These are phyloP conservation scores for Ophiostoma quercus DNA, from an alignment of 2,329 filamentous ascomycete genomes.

Conservation along the genomic window DNA sequence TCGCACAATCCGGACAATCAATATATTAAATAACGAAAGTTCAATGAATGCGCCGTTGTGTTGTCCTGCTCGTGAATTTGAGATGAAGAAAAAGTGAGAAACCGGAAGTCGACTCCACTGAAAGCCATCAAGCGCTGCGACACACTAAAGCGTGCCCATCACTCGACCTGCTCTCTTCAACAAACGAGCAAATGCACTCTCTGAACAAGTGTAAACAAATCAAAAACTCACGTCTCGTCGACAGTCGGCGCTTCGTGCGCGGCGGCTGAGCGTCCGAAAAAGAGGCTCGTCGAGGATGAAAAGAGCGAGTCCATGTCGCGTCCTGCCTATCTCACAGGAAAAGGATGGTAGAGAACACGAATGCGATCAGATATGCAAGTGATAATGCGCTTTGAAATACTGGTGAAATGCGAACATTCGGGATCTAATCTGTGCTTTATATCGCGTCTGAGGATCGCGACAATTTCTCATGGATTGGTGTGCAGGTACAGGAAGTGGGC, in stretches of 20 bases:
- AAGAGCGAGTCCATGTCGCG: constrained; percentile 21
- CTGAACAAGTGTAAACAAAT: background rate
- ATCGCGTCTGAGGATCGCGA: background rate
- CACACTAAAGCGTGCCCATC: background rate
- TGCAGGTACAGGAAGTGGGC: background rate
- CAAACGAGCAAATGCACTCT: background rate
- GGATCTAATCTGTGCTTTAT: background rate
- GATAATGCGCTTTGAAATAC: background rate
- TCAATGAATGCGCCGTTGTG: background rate
- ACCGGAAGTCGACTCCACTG: background rate
- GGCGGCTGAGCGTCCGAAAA: constrained; percentile 19
- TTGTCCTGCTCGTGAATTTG: background rate
- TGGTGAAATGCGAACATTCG: background rate
- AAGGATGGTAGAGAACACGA: background rate
- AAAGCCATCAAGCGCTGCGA: background rate
- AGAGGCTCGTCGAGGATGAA: constrained; percentile 21
- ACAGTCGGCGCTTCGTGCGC: constrained; percentile 13
- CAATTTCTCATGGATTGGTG: background rate
- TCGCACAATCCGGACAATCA: background rate
- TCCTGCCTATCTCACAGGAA: background rate
- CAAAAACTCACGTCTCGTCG: constrained; percentile 12
- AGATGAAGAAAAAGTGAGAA: background rate
- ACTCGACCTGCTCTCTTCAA: background rate
- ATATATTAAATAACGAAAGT: too few relatives aligned
- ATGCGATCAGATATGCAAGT: background rate